These are phyloP conservation scores for Termitomyces bulborhizus DNA, from an alignment of 768 basidiomycete genomes.

Conservation along the genomic window DNA sequence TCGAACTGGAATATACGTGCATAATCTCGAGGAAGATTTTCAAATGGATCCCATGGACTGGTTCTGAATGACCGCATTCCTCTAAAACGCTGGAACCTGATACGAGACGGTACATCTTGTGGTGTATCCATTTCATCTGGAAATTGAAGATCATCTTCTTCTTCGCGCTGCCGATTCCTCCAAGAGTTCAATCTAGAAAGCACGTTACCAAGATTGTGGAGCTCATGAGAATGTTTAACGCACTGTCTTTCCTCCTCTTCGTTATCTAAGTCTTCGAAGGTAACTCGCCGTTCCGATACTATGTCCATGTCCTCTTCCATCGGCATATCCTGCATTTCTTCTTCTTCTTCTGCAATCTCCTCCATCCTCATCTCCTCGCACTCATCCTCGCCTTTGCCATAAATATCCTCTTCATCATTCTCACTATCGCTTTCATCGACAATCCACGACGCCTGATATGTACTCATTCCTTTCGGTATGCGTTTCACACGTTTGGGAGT, in stretches of 20 bases:
- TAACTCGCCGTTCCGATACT: constrained; percentile 51
- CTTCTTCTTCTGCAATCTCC: constrained; percentile 48
- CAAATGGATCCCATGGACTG: constrained; percentile 96
- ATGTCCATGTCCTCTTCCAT: constrained; percentile 49
- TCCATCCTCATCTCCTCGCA: constrained; percentile 29
- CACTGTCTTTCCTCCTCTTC: constrained; percentile 89
- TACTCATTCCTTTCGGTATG: constrained; percentile 92
- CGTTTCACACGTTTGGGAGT: constrained; percentile 77
- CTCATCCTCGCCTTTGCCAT: constrained; percentile 37
- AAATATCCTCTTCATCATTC: constrained; percentile 39
- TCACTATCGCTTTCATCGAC: constrained; percentile 74
- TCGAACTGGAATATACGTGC: constrained; percentile 96
- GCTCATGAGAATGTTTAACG: constrained; percentile 20
- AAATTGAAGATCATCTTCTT: constrained; percentile 79
- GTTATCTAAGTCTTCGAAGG: constrained; percentile 71
- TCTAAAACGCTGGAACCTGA: constrained; percentile 87
- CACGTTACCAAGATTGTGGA: constrained; percentile 5
- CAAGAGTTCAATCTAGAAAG: constrained; percentile 56
- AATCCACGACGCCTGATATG: constrained; percentile 97
- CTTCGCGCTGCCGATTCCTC: constrained; percentile 66
- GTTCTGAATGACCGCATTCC: constrained; percentile 91
- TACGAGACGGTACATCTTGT: constrained; percentile 68
- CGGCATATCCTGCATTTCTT: constrained; percentile 56
- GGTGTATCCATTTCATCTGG: constrained; percentile 98
- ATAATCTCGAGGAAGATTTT: constrained; percentile 92